phyloP scores from a whole-genome alignment of 768 basidiomycete genomes.

The Boletus pseudo-olivaceus region DNA sequence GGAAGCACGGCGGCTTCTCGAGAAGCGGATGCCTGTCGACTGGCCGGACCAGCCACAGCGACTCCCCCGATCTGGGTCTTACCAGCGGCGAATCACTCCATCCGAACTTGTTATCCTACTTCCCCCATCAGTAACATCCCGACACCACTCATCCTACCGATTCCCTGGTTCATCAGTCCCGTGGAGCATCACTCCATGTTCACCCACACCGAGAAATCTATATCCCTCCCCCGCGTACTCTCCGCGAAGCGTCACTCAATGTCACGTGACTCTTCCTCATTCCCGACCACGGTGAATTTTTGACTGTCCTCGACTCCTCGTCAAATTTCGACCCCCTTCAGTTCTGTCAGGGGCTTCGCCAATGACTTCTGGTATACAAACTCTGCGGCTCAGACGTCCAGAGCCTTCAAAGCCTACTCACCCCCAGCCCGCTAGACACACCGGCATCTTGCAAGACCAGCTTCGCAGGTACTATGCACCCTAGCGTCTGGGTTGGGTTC shows the following conservation, averaged over 20 bases:
- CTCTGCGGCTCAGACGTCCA: conserved; percentile 50
- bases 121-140: conserved; percentile 1
- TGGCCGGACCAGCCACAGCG: conserved; percentile 22
- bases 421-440: conserved; percentile 44
- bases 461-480: conserved; percentile 55
- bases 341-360: background rate
- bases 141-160: background rate
- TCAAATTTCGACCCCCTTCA: background rate
- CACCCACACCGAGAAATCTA: background rate
- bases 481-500: background rate
- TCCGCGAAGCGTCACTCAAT: background rate
- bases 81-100: conserved; percentile 23
- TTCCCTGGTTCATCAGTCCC: background rate
- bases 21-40: conserved; percentile 25
- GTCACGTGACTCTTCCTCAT: conserved; percentile 12
- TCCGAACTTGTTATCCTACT: conserved; percentile 16
- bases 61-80: conserved; percentile 31
- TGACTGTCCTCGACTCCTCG: background rate
- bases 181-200: background rate
- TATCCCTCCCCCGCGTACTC: background rate
- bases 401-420: conserved; percentile 21
- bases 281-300: background rate
- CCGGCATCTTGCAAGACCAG: conserved; percentile 77
- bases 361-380: conserved; percentile 47
- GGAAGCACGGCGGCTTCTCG: conserved; percentile 29